Evolutionary conservation across 1,139 yeast genomes (phyloP).

Genomic region (Pichia sp.): DNA sequence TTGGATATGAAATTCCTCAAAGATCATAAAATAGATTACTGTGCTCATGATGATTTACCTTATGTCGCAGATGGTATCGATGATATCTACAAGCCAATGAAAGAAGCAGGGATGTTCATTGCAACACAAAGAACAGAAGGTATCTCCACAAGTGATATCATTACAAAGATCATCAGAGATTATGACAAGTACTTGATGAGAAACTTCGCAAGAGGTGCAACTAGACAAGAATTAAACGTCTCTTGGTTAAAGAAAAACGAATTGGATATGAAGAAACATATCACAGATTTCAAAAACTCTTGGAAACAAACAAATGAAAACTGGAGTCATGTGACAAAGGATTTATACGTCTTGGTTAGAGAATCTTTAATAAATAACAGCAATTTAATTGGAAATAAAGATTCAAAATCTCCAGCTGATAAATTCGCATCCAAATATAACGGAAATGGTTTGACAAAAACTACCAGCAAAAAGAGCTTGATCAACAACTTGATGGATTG

Average conservation of each 20-base stretch:
- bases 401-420: slow-evolving; percentile 45
- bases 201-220: slow-evolving; percentile 96
- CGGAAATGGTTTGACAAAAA: slow-evolving; percentile 49
- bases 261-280: slow-evolving; percentile 87
- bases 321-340: slow-evolving; percentile 74
- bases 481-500: slow-evolving; percentile 67
- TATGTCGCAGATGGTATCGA: slow-evolving; percentile 85
- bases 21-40: slow-evolving; percentile 86
- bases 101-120: slow-evolving; percentile 84
- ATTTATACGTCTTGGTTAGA: slow-evolving; percentile 78
- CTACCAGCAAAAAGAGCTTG: slow-evolving; percentile 37
- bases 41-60: slow-evolving; percentile 97
- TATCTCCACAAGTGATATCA: slow-evolving; percentile 91
- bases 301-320: slow-evolving; percentile 74
- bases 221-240: slow-evolving; percentile 92
- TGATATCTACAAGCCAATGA: slow-evolving; percentile 91
- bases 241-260: slow-evolving; percentile 98
- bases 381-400: slow-evolving; percentile 19
- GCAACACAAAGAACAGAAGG: slow-evolving; percentile 98
- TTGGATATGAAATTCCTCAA: slow-evolving; percentile 79
- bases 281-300: slow-evolving; percentile 79
- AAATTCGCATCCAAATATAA: slow-evolving; percentile 60
- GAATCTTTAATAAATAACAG: slow-evolving; percentile 57
- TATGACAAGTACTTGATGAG: slow-evolving; percentile 96
- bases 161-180: slow-evolving; percentile 91